A percentile compares a stretch with the other conserved stretches of the same genome.
phyloP scores from a whole-genome alignment of 495 filamentous ascomycete species.

The Lineolata rhizophorae region DNA sequence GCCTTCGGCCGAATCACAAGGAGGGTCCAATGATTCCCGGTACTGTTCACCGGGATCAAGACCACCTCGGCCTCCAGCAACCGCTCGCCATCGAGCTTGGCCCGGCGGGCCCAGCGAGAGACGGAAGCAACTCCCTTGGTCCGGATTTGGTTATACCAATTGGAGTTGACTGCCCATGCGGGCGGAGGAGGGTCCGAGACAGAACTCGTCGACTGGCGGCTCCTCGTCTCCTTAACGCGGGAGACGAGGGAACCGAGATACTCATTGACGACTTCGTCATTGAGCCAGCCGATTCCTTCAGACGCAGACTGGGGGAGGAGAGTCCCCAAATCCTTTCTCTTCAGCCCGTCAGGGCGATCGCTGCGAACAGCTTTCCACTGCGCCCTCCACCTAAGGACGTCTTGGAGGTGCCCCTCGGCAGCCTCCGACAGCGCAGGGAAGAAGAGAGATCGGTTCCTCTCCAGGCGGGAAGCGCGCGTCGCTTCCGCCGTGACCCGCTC shows the following conservation, averaged over 20 bases:
- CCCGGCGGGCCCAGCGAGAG: conserved; percentile 29
- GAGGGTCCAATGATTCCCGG: conserved; percentile 36
- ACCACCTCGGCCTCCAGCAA: conserved; percentile 36
- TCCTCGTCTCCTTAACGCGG: conserved; percentile 27
- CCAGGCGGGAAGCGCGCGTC: too few relatives aligned
- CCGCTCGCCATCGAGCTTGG: conserved; percentile 28
- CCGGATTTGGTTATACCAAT: conserved; percentile 42
- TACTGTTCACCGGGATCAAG: conserved; percentile 39
- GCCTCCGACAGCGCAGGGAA: too few relatives aligned
- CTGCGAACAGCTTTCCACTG: too few relatives aligned
- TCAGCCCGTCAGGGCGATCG: too few relatives aligned
- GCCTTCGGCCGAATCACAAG: conserved; percentile 42
- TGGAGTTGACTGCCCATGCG: conserved; percentile 47
- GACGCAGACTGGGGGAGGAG: too few relatives aligned
- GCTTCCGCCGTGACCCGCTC: too few relatives aligned
- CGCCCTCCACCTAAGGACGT: too few relatives aligned
- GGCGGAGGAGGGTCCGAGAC: too few relatives aligned
- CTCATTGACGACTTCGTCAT: conserved; percentile 62
- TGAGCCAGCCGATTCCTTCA: too few relatives aligned
- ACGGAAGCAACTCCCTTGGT: conserved; percentile 28
- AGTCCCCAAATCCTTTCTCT: too few relatives aligned
- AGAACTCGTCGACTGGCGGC: conserved; percentile 13
- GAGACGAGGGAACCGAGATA: conserved; percentile 38
- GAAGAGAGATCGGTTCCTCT: too few relatives aligned
- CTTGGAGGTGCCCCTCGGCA: too few relatives aligned